Evolutionary conservation across 2,329 filamentous ascomycete species (phyloP).

Genomic region (Zasmidium citrigriseum): DNA sequence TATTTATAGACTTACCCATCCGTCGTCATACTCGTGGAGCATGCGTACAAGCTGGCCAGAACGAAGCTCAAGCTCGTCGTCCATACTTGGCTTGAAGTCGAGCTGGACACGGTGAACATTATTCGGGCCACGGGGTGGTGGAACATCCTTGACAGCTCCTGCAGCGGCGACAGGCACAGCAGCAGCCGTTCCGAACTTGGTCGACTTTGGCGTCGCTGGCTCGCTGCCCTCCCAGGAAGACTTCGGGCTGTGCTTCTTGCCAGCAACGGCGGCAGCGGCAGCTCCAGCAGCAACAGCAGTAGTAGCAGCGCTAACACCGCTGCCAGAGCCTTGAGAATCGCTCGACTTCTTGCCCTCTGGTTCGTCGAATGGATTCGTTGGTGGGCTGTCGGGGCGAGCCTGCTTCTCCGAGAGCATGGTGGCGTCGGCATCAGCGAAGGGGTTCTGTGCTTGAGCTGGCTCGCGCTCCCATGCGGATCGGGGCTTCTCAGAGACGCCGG

Average conservation of each 20-base stretch:
- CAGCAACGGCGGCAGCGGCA: conserved; percentile 7
- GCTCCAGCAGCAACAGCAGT: conserved; percentile 11
- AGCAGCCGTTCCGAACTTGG: conserved; percentile 31
- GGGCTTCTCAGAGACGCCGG: conserved; percentile 25
- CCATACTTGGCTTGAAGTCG: conserved; percentile 89
- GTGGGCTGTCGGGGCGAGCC: conserved; percentile 23
- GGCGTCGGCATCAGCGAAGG: conserved; percentile 42
- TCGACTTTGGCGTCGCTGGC: conserved; percentile 27
- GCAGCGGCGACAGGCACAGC: conserved; percentile 44
- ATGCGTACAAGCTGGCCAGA: conserved; percentile 84
- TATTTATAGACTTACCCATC: conserved; percentile 71
- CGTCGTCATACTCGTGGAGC: conserved; percentile 95
- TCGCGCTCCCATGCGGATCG: conserved; percentile 43
- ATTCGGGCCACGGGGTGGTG: conserved; percentile 47
- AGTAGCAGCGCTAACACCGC: not conserved
- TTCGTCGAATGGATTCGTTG: conserved; percentile 34
- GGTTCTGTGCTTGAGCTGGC: conserved; percentile 34
- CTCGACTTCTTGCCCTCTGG: conserved; percentile 20
- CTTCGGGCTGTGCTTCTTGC: conserved; percentile 19
- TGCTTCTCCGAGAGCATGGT: conserved; percentile 28
- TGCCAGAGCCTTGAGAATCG: conserved; percentile 11
- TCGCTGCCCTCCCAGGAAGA: conserved; percentile 24
- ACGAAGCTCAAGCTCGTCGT: conserved; percentile 82
- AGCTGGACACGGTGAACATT: conserved; percentile 91
- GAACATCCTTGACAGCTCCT: conserved; percentile 31